These are phyloP conservation scores for Malassezia obtusa DNA, from an alignment of 1,284 basidiomycete species.

Conservation along the genomic window DNA sequence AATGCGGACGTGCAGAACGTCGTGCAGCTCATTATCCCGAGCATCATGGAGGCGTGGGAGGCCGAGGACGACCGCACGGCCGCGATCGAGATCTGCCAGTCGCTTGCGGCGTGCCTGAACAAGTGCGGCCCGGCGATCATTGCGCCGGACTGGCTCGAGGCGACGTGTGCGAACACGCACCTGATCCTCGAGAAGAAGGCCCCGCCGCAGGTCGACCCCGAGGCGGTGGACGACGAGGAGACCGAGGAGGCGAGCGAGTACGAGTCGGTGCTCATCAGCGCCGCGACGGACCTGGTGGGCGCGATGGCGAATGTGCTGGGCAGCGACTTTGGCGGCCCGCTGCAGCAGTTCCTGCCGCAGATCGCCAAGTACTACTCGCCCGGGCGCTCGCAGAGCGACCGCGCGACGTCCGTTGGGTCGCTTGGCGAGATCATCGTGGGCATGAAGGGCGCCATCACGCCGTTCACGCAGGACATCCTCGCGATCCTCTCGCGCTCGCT, in stretches of 20 bases:
- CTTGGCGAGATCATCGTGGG: constrained; percentile 91
- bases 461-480: constrained; percentile 60
- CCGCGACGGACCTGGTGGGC: constrained; percentile 88
- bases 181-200: constrained; percentile 62
- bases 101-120: constrained; percentile 79
- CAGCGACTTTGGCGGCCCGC: constrained; percentile 71
- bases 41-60: constrained; percentile 79
- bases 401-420: constrained; percentile 83
- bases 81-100: constrained; percentile 72
- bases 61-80: constrained; percentile 93
- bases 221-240: constrained; percentile 71
- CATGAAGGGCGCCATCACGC: constrained; percentile 76
- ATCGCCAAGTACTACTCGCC: constrained; percentile 84
- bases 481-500: constrained; percentile 55
- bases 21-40: constrained; percentile 64
- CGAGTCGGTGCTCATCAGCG: constrained; percentile 86
- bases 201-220: constrained; percentile 83
- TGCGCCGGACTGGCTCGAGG: constrained; percentile 54
- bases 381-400: constrained; percentile 76
- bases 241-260: constrained; percentile 72
- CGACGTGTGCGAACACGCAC: constrained; percentile 45
- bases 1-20: constrained; percentile 71
- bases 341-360: constrained; percentile 75
- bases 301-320: constrained; percentile 78
- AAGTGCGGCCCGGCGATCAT: constrained; percentile 74